Base-by-base conservation (phyloP, 495 filamentous ascomycete species). In the Neurospora hispaniola region DNA sequence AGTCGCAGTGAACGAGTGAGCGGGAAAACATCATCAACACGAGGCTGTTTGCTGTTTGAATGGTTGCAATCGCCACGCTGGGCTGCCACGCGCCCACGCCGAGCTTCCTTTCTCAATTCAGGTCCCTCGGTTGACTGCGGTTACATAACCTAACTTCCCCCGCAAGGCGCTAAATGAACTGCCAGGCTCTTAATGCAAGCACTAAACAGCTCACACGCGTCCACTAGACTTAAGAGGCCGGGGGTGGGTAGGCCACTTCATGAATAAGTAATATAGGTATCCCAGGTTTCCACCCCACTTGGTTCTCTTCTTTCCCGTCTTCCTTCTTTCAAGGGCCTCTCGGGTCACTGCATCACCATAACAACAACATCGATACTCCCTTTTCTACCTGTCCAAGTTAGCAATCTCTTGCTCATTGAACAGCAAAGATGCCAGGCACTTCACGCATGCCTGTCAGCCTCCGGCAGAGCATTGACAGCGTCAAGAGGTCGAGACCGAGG, bases 401-500 rank as follows among this genome's bases (percentile, higher is more conserved):
- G 16, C 27, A 18, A 14, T 39, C 12, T 70, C 40, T 71, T 71
- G 20, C 10, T 35, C 6, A 18, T 27, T 9, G 39, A 40, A 11
- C 23, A 62, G 54, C 73, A 80, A 85, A 44, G 42, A 89, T 89
- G 87, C 85, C 88, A 62, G 90, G 89, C 78, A 87, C 87, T 69
- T 90, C 89, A 71, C 84, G 90, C 79, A 87, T 92, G 81, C 89
- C 90, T 76, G 83, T 90, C 69, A 90, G 88, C 80, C 82, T 92
- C 79, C 84, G 89, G 69, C 86, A 88, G 79, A 87, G 85, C 82
- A 87, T 91, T 81, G 84, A 85, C 71, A 82, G 69, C 70, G 84
- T 87, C 75, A 85, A 85, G 79, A 87, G 85, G 75, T 83, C 82
- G 62, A 80, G 84, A 59, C 84, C 89, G 71, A 85, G 80, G 71